Evolutionary conservation across 2,329 filamentous ascomycete species (phyloP).

Genomic region (Beauveria sp.): DNA sequence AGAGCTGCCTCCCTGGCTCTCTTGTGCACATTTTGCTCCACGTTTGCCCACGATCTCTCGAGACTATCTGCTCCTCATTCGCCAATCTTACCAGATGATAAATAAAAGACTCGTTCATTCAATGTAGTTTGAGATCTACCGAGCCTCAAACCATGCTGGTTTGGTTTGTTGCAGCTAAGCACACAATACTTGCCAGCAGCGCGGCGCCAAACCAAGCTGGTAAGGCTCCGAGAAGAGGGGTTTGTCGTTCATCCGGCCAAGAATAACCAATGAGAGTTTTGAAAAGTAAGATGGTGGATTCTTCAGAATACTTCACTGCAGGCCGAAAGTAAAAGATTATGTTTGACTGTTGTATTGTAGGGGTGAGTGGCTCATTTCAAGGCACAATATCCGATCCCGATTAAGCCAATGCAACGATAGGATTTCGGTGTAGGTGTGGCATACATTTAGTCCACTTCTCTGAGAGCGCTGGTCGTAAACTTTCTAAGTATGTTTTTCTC

Average conservation of each 20-base stretch:
- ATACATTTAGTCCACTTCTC: background rate
- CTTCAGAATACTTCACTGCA: background rate
- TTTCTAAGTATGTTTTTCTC: background rate
- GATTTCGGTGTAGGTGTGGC: background rate
- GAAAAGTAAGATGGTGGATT: background rate
- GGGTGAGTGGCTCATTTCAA: background rate
- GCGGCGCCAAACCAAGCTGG: background rate
- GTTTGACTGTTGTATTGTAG: background rate
- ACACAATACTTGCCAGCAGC: background rate
- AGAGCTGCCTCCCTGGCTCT: too few species aligned
- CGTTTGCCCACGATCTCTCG: too few species aligned
- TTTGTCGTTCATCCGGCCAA: background rate
- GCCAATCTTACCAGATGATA: background rate
- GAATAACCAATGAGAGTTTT: background rate
- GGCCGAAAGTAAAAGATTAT: background rate
- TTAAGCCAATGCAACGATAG: background rate
- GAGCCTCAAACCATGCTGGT: background rate
- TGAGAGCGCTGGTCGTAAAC: background rate
- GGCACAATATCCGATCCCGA: background rate
- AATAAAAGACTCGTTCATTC: background rate
- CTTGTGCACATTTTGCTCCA: too few species aligned
- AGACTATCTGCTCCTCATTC: background rate
- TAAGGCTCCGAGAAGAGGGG: slow-evolving; percentile 7
- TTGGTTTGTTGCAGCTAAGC: background rate
- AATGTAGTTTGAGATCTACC: background rate